Conservation (phyloP, 495 filamentous ascomycete species). For the Arthonia radiata region DNA sequence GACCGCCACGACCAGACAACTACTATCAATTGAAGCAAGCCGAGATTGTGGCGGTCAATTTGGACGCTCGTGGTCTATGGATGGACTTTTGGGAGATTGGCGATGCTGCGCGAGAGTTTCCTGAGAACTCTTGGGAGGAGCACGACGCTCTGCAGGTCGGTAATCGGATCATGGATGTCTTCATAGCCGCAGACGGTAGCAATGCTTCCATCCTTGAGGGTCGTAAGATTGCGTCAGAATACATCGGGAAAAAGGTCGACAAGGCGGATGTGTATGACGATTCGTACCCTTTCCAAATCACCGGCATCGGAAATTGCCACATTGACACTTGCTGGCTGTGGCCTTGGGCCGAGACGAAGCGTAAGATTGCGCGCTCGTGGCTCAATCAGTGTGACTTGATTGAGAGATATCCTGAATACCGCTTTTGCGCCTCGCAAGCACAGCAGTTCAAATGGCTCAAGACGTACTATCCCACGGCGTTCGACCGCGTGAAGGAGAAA, state of each 20-base stretch:
- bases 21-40: conserved; percentile 53
- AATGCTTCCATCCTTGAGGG: conserved; percentile 52
- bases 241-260: conserved; percentile 58
- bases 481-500: conserved; percentile 72
- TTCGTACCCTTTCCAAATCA: conserved; percentile 48
- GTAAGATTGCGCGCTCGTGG: conserved; percentile 91
- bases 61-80: conserved; percentile 55
- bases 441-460: conserved; percentile 98
- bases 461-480: conserved; percentile 61
- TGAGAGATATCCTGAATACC: conserved; percentile 81
- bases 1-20: conserved; percentile 63
- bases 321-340: conserved; percentile 97
- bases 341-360: conserved; percentile 97
- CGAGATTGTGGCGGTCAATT: conserved; percentile 73
- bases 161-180: conserved; percentile 72
- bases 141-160: conserved; percentile 63
- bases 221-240: conserved; percentile 58
- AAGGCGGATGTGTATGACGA: conserved; percentile 63
- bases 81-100: conserved; percentile 94
- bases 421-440: conserved; percentile 76
- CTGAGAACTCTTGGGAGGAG: conserved; percentile 28
- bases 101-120: conserved; percentile 16
- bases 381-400: conserved; percentile 84
- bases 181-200: conserved; percentile 49
- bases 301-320: conserved; percentile 83